Conservation (phyloP, 352 stramenopile genomes). For the Elongisporangium senticosum region DNA sequence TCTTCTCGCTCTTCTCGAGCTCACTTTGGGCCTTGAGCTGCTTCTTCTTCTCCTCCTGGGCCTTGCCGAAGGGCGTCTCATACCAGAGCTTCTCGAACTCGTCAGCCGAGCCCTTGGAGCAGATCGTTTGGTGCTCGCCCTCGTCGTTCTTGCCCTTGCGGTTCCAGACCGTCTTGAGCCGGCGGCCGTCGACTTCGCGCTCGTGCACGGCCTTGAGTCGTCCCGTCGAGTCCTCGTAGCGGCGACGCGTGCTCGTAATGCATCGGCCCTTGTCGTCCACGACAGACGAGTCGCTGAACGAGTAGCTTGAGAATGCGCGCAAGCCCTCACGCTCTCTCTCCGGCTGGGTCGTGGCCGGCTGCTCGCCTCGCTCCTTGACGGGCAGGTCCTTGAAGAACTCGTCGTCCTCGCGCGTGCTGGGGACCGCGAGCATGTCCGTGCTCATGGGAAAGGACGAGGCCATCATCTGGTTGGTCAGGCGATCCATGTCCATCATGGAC, state of each 20-base stretch:
- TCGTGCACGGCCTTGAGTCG: slow-evolving; percentile 81
- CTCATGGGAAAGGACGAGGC: slow-evolving; percentile 16
- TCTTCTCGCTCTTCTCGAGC: neutral
- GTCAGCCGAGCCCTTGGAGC: slow-evolving; percentile 41
- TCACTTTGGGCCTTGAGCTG: slow-evolving; percentile 43
- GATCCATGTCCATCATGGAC: slow-evolving; percentile 72
- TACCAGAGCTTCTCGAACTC: slow-evolving; percentile 77
- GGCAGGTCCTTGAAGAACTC: slow-evolving; percentile 83
- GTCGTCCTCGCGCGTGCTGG: slow-evolving; percentile 38
- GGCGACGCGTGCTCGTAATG: slow-evolving; percentile 63
- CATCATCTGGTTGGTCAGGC: slow-evolving; percentile 39
- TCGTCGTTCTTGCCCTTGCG: slow-evolving; percentile 56
- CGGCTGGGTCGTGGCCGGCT: slow-evolving; percentile 18
- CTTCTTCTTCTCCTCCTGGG: slow-evolving; percentile 52
- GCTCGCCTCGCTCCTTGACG: slow-evolving; percentile 19
- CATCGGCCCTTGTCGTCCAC: slow-evolving; percentile 60
- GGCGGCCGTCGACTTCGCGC: slow-evolving; percentile 53
- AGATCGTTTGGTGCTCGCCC: slow-evolving; percentile 58
- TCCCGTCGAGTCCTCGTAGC: slow-evolving; percentile 79
- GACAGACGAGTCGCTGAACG: slow-evolving; percentile 67
- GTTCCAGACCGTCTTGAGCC: slow-evolving; percentile 76
- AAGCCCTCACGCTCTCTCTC: slow-evolving; percentile 21
- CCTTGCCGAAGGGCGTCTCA: slow-evolving; percentile 64
- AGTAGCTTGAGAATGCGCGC: slow-evolving; percentile 68
- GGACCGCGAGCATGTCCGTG: slow-evolving; percentile 26